These are phyloP conservation scores for Colletotrichum eremochloae DNA, from an alignment of 2,329 filamentous ascomycete species.

Conservation along the genomic window DNA sequence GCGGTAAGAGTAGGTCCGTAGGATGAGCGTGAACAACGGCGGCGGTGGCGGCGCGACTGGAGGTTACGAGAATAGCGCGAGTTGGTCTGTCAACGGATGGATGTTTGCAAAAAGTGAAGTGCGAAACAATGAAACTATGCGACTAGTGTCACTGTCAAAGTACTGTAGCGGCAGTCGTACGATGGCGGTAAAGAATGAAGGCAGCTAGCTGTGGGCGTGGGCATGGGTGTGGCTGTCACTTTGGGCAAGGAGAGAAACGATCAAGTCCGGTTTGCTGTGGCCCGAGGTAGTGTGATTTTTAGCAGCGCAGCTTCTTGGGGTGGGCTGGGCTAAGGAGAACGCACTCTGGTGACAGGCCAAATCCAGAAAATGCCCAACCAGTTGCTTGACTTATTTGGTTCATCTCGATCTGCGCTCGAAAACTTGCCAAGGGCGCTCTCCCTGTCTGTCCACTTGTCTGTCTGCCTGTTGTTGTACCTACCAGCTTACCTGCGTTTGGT, in stretches of 20 bases:
- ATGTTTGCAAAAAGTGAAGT: constrained; percentile 23
- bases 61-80: constrained; percentile 8
- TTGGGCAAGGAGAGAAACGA: neutral
- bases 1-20: constrained; percentile 6
- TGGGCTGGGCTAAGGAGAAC: neutral
- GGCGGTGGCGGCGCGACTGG: constrained; percentile 7
- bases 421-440: constrained; percentile 9
- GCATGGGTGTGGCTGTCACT: constrained; percentile 9
- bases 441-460: neutral
- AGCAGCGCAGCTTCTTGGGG: neutral
- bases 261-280: neutral
- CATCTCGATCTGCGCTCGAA: constrained; percentile 23
- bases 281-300: neutral
- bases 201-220: neutral
- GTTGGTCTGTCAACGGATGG: constrained; percentile 11
- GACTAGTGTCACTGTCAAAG: constrained; percentile 11
- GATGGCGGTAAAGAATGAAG: neutral
- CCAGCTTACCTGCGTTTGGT: neutral
- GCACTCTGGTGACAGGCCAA: neutral
- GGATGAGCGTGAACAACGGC: constrained; percentile 8
- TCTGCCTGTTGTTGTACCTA: neutral
- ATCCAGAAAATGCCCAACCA: neutral
- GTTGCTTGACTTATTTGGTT: constrained; percentile 11
- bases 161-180: constrained; percentile 10
- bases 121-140: neutral